These are phyloP conservation scores for Flaveria sonorensis DNA, from an alignment of 129 eudicot genomes.

Conservation along the genomic window DNA sequence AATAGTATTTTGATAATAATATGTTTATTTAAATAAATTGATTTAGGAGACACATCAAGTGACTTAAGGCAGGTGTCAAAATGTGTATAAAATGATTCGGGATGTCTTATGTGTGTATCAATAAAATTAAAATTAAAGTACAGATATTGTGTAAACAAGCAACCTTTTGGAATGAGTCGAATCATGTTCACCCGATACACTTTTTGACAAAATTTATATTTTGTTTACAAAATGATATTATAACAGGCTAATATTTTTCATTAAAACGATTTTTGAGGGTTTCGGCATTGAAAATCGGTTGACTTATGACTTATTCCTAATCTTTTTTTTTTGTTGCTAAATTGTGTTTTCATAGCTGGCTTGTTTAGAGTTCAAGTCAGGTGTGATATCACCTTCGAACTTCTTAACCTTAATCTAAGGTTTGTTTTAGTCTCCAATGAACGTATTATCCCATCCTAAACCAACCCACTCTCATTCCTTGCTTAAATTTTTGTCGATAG, in stretches of 20 bases:
- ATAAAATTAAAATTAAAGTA: not conserved
- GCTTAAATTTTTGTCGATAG: no score
- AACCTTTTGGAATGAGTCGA: not conserved
- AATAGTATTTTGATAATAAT: no score
- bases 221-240: not conserved
- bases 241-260: not conserved
- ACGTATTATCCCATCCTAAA: no score
- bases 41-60: not conserved
- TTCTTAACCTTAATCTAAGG: no score
- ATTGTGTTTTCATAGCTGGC: slow-evolving; percentile 22
- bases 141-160: not conserved
- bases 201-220: not conserved
- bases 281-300: not conserved
- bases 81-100: not conserved
- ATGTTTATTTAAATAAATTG: no score
- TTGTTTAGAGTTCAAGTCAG: no score
- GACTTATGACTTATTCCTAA: not conserved
- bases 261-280: not conserved
- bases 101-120: not conserved
- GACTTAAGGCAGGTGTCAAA: not conserved
- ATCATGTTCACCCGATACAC: not conserved
- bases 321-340: not conserved
- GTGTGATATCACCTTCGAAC: no score
- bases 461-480: no score
- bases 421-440: no score